Evolutionary conservation across 208 protist species (phyloP), one percentile per base, ranked within the genome.

Genomic region (Crithidia sp.): DNA sequence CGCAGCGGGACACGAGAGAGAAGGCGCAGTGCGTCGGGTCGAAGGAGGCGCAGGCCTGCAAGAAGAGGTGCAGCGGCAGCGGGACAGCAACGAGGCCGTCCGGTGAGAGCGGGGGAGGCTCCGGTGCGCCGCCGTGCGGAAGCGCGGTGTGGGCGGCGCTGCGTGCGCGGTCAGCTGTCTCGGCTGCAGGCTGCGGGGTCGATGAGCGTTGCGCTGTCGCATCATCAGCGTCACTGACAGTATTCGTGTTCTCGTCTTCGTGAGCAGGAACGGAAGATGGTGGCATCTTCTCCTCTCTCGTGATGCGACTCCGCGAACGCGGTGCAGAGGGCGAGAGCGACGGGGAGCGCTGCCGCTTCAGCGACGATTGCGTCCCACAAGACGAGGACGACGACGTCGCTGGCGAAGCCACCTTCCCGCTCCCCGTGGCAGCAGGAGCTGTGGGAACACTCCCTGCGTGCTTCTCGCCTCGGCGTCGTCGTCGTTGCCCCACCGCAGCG

Each of bases 1-100:
- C 62, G 53, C 89, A 94, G 7, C 89, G 82, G 2, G 86, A 91
- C 66, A 94, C 79, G 49, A 89, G 67, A 10, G 77, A 71, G 55
- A 92, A 79, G 17, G 89, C 89, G 67, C 86, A 91, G n/a, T 69
- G 66, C 13, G 89, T 91, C 0, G 87, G 85, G 54, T 86, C 80
- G 13, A 88, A 75, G 0, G 79, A 74, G 43, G 83, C 47, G 54
- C 86, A 84, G 7, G 86, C 82, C 39, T 81, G 85, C 39, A 91
- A 60, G 45, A 94, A 94, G 14, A 84, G 39, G 7, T 67, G 72
- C 19, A 94, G 41, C 2, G 74, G 80, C 55, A 87, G 67, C 3
- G 84, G 71, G 8, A 70, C 47, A 13, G 60, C 71, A 16, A 74
- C 17, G n/a, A 16, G 5, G 44, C 5, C 4, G 7, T 54, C 75